Percentiles rank a stretch among this genome's conserved stretches.
Evolutionary conservation across 1,284 basidiomycete species (phyloP).

Genomic region (Apiotrichum siamense): DNA sequence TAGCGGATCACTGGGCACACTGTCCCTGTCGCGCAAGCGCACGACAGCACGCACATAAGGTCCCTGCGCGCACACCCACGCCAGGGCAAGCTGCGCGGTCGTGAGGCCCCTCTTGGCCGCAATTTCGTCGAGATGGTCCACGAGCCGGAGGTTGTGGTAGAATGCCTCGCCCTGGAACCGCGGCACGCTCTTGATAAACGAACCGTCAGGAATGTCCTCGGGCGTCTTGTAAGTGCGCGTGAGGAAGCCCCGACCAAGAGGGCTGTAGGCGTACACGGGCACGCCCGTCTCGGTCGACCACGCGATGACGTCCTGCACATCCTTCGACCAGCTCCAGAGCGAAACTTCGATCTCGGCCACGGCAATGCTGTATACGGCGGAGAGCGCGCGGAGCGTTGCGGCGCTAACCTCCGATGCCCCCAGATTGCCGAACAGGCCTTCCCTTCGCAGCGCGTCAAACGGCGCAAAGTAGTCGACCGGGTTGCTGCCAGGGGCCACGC

Average conservation of each 20-base stretch:
- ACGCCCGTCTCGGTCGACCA: conserved; percentile 51
- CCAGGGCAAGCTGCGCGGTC: conserved; percentile 57
- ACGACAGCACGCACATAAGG: conserved; percentile 43
- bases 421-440: conserved; percentile 30
- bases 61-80: conserved; percentile 56
- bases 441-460: conserved; percentile 23
- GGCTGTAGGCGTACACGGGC: conserved; percentile 57
- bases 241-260: conserved; percentile 58
- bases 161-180: conserved; percentile 51
- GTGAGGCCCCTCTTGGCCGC: conserved; percentile 54
- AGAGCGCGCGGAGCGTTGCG: conserved; percentile 2
- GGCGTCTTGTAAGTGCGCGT: conserved; percentile 52
- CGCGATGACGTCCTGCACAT: conserved; percentile 45
- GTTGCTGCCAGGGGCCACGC: conserved; percentile 6
- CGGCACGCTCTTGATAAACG: conserved; percentile 26
- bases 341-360: conserved; percentile 56
- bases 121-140: conserved; percentile 50
- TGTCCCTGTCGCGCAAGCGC: neutral
- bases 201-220: conserved; percentile 53
- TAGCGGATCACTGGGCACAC: neutral
- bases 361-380: conserved; percentile 35
- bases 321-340: conserved; percentile 52
- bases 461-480: conserved; percentile 6
- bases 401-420: conserved; percentile 30
- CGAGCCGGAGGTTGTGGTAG: conserved; percentile 55